Percentiles rank a stretch among this genome's conserved stretches.
These are phyloP conservation scores for Perkinsus olseni DNA, from an alignment of 169 alveolate species.

Conservation along the genomic window DNA sequence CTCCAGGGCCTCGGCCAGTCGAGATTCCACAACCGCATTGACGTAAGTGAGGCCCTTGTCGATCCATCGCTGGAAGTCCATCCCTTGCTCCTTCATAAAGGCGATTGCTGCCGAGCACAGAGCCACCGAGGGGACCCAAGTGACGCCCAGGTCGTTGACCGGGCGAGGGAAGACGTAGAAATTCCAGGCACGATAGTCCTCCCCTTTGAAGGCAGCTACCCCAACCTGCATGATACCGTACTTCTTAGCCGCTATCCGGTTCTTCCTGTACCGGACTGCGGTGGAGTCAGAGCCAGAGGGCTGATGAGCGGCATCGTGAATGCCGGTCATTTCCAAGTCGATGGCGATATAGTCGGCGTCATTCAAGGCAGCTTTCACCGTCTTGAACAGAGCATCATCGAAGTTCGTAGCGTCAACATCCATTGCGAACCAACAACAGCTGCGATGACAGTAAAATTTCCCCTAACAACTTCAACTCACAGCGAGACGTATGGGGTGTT, in stretches of 20 bases:
- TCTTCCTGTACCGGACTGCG: neutral
- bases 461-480: neutral
- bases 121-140: neutral
- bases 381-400: neutral
- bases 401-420: neutral
- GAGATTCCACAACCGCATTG: neutral
- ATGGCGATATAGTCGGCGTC: neutral
- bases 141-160: neutral
- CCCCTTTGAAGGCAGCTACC: neutral
- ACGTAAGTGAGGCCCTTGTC: neutral
- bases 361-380: neutral
- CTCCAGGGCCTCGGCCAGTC: neutral
- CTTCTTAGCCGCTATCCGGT: neutral
- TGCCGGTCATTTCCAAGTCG: neutral
- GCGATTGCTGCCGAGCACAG: neutral
- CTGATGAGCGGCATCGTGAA: neutral
- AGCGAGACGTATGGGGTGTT: too few species aligned
- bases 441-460: too few species aligned
- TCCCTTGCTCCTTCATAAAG: neutral
- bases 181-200: neutral
- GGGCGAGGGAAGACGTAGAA: neutral
- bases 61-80: neutral
- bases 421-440: neutral
- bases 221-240: neutral
- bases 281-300: neutral